Evolutionary conservation across 2,329 filamentous ascomycete species (phyloP), one percentile per base, ranked within the genome.

Genomic region (Aureobasidium sp.): DNA sequence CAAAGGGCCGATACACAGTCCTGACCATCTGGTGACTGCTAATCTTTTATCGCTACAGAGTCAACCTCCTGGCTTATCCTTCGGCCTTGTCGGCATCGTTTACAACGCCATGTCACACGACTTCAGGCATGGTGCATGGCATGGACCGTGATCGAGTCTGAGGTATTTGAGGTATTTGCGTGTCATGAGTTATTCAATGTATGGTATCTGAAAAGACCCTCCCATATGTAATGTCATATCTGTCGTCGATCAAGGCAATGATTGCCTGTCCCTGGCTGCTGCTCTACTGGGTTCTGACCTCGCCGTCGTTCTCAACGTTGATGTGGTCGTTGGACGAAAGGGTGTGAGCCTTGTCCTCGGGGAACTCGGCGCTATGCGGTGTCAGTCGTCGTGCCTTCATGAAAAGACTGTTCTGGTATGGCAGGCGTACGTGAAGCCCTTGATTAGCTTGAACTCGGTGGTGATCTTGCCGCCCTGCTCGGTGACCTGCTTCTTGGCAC

Each of bases 361-460:
- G 64, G 60, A 65, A 65, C 60, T 65, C 64, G 50, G 64, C 64
- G 39, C 92, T 96, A 64, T 27, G 29, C 13, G 3, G 2, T 11
- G 53, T 57, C 37, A 57, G 39, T 45, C 7, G 13, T 15, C 16
- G 34, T 53, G 16, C 11, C n/a, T 15, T 6, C 7, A 29, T 15
- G n/a, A n/a, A 9, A 32, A 62, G 44, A 27, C 27, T 53, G 48
- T 8, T 2, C 15, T 9, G 39, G 27, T 10, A 36, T 32, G 10
- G 55, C 34, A 13, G 15, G 60, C 89, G 68, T 85, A 97, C 93
- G 89, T 87, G 79, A 97, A 97, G 63, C 88, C 92, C 79, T 93
- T 95, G 82, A 96, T 91, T 69, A 96, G 77, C 64, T 78, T 87
- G 81, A 90, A 96, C 74, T 94, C 89, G 69, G 94, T 86, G 61